Evolutionary conservation across 371 early-diverging fungal species (phyloP).

Genomic region (Neoconidiobolus thromboides): DNA sequence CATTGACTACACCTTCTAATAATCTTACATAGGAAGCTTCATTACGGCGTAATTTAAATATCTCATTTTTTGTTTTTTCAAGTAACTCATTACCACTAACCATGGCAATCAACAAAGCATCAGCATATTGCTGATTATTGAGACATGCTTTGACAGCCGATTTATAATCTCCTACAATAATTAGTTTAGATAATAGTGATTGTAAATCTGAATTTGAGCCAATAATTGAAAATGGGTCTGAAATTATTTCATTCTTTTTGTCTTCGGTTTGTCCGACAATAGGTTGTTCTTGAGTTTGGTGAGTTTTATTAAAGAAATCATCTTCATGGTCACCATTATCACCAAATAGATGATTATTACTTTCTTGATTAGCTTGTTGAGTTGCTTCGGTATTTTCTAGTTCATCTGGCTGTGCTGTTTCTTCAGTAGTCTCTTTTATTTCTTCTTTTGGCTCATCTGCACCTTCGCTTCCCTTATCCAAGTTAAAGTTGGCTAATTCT

Average conservation of each 20-base stretch:
- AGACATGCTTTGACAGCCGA: constrained; percentile 76
- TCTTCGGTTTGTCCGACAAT: neutral
- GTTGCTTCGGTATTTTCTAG: constrained; percentile 8
- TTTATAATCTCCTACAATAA: constrained; percentile 80
- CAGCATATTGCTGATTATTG: constrained; percentile 56
- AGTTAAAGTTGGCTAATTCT: no score
- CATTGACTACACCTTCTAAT: constrained; percentile 55
- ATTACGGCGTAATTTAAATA: constrained; percentile 47
- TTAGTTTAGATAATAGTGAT: constrained; percentile 53
- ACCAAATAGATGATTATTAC: neutral
- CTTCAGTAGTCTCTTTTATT: constrained; percentile 11
- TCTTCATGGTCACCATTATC: constrained; percentile 5
- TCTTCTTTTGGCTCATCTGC: neutral
- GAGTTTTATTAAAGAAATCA: constrained; percentile 8
- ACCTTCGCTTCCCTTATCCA: no score
- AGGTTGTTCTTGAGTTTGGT: constrained; percentile 3
- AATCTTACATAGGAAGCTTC: constrained; percentile 61
- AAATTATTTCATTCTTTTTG: neutral
- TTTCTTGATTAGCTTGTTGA: constrained; percentile 8
- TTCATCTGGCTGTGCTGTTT: neutral
- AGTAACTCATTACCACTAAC: constrained; percentile 74
- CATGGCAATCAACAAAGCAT: constrained; percentile 79
- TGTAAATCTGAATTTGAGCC: constrained; percentile 29
- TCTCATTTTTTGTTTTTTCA: constrained; percentile 57
- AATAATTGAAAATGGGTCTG: neutral